These are phyloP conservation scores for Monilinia vaccinii-corymbosi DNA, from an alignment of 2,329 filamentous ascomycete genomes.

Conservation along the genomic window DNA sequence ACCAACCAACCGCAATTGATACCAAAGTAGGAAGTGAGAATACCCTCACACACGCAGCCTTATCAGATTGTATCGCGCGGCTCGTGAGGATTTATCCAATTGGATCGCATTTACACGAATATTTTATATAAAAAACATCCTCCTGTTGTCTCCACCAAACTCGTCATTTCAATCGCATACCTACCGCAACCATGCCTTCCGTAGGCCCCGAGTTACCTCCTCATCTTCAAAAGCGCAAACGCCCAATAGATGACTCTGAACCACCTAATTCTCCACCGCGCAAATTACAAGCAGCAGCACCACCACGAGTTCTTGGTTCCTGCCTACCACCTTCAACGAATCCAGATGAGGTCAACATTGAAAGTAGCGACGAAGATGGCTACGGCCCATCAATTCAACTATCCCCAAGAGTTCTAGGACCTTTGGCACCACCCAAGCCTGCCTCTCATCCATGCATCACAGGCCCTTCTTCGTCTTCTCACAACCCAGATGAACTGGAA, in stretches of 20 bases:
- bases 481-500: conserved; percentile 36
- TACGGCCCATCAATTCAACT: conserved; percentile 9
- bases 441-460: conserved; percentile 17
- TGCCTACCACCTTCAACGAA: conserved; percentile 29
- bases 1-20: background rate
- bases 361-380: conserved; percentile 33
- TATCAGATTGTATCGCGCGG: background rate
- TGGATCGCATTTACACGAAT: background rate
- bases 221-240: conserved; percentile 55
- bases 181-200: conserved; percentile 22
- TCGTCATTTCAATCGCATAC: conserved; percentile 1
- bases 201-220: conserved; percentile 62
- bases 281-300: conserved; percentile 34
- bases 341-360: conserved; percentile 40
- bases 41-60: background rate
- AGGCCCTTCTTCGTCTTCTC: conserved; percentile 26
- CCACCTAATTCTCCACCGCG: conserved; percentile 34
- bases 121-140: background rate
- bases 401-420: conserved; percentile 14
- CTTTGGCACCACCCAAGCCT: conserved; percentile 29
- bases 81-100: background rate
- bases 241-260: conserved; percentile 37
- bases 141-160: conserved; percentile 3
- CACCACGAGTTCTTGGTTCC: conserved; percentile 21
- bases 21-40: background rate